A percentile compares a stretch with the other conserved stretches of the same genome.
These are phyloP conservation scores for Zymoseptoria passerinii DNA, from an alignment of 2,329 filamentous ascomycete species.

Conservation along the genomic window DNA sequence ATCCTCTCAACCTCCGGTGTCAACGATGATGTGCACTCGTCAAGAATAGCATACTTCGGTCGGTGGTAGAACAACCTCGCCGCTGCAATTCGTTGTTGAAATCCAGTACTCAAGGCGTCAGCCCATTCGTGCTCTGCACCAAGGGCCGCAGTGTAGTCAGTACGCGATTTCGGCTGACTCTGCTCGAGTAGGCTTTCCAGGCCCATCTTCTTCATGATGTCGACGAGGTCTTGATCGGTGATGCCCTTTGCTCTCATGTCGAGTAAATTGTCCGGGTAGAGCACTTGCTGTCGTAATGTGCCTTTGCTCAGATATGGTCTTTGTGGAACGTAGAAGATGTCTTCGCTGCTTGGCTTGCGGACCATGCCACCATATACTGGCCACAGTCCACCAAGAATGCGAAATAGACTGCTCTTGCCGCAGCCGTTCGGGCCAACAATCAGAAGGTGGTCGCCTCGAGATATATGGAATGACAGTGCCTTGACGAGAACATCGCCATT, in stretches of 20 bases:
- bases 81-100: slow-evolving; percentile 96
- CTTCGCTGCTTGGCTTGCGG: slow-evolving; percentile 78
- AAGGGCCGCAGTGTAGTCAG: slow-evolving; percentile 42
- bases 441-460: slow-evolving; percentile 79
- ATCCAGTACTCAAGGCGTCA: slow-evolving; percentile 80
- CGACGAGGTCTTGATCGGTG: slow-evolving; percentile 70
- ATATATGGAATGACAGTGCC: slow-evolving; percentile 77
- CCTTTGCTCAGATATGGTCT: slow-evolving; percentile 87
- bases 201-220: slow-evolving; percentile 69
- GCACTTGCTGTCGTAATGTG: slow-evolving; percentile 90
- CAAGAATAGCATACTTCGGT: slow-evolving; percentile 87
- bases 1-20: slow-evolving; percentile 88
- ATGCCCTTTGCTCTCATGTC: slow-evolving; percentile 80
- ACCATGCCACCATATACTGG: slow-evolving; percentile 94
- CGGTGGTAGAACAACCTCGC: slow-evolving; percentile 89
- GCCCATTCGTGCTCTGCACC: slow-evolving; percentile 96
- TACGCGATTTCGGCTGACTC: slow-evolving; percentile 42
- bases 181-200: slow-evolving; percentile 75
- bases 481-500: slow-evolving; percentile 89
- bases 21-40: slow-evolving; percentile 94
- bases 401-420: slow-evolving; percentile 91
- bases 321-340: slow-evolving; percentile 98
- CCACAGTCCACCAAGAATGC: slow-evolving; percentile 93
- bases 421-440: slow-evolving; percentile 96
- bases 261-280: slow-evolving; percentile 82